Evolutionary conservation across 495 filamentous ascomycete genomes (phyloP).

Genomic region (Corynascus novoguineensis): DNA sequence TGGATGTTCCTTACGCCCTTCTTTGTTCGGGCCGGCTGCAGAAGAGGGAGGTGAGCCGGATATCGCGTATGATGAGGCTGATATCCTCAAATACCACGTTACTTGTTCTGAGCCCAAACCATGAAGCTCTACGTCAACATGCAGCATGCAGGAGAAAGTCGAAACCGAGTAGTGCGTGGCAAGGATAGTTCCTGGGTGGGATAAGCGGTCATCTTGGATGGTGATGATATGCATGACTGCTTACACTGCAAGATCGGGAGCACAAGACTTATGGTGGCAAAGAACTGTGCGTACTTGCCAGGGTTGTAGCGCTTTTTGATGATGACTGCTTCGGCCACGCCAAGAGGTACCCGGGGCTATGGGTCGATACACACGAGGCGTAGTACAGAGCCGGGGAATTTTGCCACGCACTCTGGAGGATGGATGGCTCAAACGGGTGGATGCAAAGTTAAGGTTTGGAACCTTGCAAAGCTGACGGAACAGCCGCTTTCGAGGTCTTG

Average conservation of each 20-base stretch:
- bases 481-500: slow-evolving; percentile 13
- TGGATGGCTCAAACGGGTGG: slow-evolving; percentile 6
- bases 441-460: background rate
- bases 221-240: slow-evolving; percentile 3
- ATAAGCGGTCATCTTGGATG: background rate
- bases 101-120: slow-evolving; percentile 16
- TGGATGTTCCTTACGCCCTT: no score
- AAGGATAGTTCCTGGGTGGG: background rate
- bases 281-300: background rate
- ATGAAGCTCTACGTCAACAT: slow-evolving; percentile 17
- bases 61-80: slow-evolving; percentile 18
- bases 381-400: background rate
- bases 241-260: background rate
- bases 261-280: background rate
- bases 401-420: background rate
- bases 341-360: slow-evolving; percentile 16
- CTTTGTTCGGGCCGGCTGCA: slow-evolving; percentile 8
- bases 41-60: background rate
- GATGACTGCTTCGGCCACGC: slow-evolving; percentile 9
- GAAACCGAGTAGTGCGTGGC: slow-evolving; percentile 14
- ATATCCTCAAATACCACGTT: slow-evolving; percentile 24
- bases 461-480: slow-evolving; percentile 26
- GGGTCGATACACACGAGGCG: slow-evolving; percentile 12
- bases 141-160: slow-evolving; percentile 19
- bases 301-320: no score